Evolutionary conservation across 208 protist species (phyloP).

Genomic region (Tritrichomonas foetus): DNA sequence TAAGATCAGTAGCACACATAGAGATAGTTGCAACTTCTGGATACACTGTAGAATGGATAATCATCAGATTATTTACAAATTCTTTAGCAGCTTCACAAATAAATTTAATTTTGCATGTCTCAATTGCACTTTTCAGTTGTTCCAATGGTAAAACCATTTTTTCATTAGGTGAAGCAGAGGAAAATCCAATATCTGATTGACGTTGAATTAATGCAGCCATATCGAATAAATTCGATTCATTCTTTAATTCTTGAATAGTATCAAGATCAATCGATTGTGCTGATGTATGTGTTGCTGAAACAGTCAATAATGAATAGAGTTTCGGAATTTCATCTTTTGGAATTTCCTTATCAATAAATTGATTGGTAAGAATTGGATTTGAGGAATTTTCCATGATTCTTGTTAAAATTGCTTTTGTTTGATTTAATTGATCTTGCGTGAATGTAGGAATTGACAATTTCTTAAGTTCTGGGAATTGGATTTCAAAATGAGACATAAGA

Average conservation of each 20-base stretch:
- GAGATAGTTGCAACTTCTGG: background rate
- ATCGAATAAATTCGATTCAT: background rate
- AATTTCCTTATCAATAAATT: background rate
- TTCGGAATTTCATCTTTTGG: background rate
- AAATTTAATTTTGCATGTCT: background rate
- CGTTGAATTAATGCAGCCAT: background rate
- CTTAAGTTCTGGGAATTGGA: background rate
- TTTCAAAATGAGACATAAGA: background rate
- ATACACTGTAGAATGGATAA: background rate
- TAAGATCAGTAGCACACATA: background rate
- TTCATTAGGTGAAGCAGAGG: background rate
- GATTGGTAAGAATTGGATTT: background rate
- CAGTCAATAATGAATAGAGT: background rate
- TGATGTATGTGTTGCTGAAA: background rate
- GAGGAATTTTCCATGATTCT: background rate
- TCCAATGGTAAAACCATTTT: background rate
- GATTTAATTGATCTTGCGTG: background rate
- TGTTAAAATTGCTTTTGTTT: background rate
- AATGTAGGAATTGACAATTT: background rate
- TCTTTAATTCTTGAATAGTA: background rate
- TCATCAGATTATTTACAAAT: background rate
- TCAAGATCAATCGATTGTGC: background rate
- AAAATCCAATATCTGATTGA: background rate
- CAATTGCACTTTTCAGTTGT: background rate
- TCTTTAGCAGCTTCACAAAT: background rate